Evolutionary conservation across 108 stramenopile species (phyloP).

Genomic region (Aurantiochytrium sp.): DNA sequence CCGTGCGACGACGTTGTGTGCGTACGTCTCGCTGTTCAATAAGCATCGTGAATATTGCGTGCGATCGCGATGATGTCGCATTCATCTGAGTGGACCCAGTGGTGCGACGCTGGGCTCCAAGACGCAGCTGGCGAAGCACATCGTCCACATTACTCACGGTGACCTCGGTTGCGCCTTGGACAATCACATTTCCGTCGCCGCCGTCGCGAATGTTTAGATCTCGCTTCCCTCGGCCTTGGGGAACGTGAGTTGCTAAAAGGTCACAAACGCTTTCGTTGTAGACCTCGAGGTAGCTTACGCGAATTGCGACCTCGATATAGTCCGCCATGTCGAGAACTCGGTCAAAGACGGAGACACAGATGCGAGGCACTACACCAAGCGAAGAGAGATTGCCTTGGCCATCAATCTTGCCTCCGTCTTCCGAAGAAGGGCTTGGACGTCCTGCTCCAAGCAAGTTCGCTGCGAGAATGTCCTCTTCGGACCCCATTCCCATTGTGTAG

Average conservation of each 20-base stretch:
- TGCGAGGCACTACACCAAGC: slow-evolving; percentile 52
- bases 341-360: slow-evolving; percentile 50
- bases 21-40: background rate
- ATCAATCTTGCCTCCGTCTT: too few relatives aligned
- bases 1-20: background rate
- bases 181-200: background rate
- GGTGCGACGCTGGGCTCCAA: background rate
- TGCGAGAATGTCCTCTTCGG: background rate
- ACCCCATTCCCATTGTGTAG: slow-evolving; percentile 31
- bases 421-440: too few relatives aligned
- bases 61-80: slow-evolving; percentile 27
- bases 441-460: slow-evolving; percentile 2
- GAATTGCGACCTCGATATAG: background rate
- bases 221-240: background rate
- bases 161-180: slow-evolving; percentile 1
- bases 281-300: slow-evolving; percentile 21
- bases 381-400: too few relatives aligned
- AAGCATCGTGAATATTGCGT: slow-evolving; percentile 31
- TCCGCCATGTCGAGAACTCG: background rate
- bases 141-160: background rate
- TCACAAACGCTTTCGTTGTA: slow-evolving; percentile 36
- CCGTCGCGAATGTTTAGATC: background rate
- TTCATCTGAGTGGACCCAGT: slow-evolving; percentile 29
- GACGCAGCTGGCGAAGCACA: background rate
- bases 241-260: background rate